Conservation (phyloP, 2,329 filamentous ascomycete genomes). For the Diaporthe helianthi region DNA sequence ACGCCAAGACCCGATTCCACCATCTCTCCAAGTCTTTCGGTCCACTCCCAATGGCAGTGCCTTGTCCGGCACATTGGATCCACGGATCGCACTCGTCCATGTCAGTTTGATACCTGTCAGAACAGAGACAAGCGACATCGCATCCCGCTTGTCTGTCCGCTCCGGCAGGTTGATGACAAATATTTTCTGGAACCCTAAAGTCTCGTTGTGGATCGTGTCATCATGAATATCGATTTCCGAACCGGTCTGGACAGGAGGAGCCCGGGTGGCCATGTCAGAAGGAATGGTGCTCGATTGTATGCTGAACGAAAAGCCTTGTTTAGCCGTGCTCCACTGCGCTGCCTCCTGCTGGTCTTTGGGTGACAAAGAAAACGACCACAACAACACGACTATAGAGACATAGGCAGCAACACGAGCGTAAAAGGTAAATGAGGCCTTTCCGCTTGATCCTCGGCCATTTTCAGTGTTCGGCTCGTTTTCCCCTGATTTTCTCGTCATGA, state of each 20-base stretch:
- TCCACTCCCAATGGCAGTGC: constrained; percentile 47
- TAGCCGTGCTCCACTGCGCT: neutral
- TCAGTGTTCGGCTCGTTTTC: neutral
- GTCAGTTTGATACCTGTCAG: constrained; percentile 52
- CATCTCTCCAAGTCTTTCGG: constrained; percentile 49
- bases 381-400: constrained; percentile 8
- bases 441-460: neutral
- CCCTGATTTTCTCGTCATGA: neutral
- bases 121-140: constrained; percentile 50
- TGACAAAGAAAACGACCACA: constrained; percentile 13
- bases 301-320: neutral
- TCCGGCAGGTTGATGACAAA: constrained; percentile 55
- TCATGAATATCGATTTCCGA: neutral
- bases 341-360: neutral
- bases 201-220: constrained; percentile 30
- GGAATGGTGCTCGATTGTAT: neutral
- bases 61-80: constrained; percentile 50
- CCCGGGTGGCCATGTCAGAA: neutral
- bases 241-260: neutral
- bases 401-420: constrained; percentile 20
- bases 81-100: constrained; percentile 52
- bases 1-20: constrained; percentile 39
- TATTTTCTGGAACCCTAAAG: constrained; percentile 49
- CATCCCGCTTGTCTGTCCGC: constrained; percentile 57
- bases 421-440: neutral